Conservation (phyloP, 495 filamentous ascomycete genomes). For the Tuber borchii region DNA sequence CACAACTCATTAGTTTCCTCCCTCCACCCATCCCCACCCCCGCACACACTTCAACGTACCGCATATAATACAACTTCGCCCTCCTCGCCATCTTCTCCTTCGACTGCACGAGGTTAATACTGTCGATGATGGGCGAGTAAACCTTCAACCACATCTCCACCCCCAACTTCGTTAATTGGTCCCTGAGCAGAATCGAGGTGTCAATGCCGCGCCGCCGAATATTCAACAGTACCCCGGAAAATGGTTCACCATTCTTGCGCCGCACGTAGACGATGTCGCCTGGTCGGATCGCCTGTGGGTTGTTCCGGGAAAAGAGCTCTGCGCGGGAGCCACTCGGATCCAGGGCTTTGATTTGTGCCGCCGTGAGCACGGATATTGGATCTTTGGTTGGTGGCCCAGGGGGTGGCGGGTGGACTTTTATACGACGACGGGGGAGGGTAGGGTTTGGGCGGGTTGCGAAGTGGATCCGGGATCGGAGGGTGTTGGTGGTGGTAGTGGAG, state of each 20-base stretch:
- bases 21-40: slow-evolving; percentile 5
- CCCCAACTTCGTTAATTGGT: slow-evolving; percentile 70
- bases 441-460: slow-evolving; percentile 24
- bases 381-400: slow-evolving; percentile 50
- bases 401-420: slow-evolving; percentile 30
- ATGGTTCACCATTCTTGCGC: slow-evolving; percentile 67
- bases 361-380: slow-evolving; percentile 57
- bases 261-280: slow-evolving; percentile 87
- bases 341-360: slow-evolving; percentile 60
- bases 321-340: slow-evolving; percentile 78
- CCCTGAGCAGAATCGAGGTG: slow-evolving; percentile 74
- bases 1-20: slow-evolving; percentile 6
- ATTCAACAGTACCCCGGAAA: slow-evolving; percentile 76
- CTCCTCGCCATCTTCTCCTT: slow-evolving; percentile 74
- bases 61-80: slow-evolving; percentile 85
- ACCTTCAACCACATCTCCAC: slow-evolving; percentile 99
- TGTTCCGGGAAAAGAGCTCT: slow-evolving; percentile 68
- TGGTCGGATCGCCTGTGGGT: slow-evolving; percentile 63
- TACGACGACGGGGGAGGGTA: slow-evolving; percentile 32
- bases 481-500: slow-evolving; percentile 32
- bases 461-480: slow-evolving; percentile 14
- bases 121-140: slow-evolving; percentile 77
- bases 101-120: slow-evolving; percentile 90
- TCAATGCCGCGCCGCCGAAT: slow-evolving; percentile 81
- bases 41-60: slow-evolving; percentile 54